These are phyloP conservation scores for Lepiota brunneoincarnata DNA, from an alignment of 768 basidiomycete genomes.

Conservation along the genomic window DNA sequence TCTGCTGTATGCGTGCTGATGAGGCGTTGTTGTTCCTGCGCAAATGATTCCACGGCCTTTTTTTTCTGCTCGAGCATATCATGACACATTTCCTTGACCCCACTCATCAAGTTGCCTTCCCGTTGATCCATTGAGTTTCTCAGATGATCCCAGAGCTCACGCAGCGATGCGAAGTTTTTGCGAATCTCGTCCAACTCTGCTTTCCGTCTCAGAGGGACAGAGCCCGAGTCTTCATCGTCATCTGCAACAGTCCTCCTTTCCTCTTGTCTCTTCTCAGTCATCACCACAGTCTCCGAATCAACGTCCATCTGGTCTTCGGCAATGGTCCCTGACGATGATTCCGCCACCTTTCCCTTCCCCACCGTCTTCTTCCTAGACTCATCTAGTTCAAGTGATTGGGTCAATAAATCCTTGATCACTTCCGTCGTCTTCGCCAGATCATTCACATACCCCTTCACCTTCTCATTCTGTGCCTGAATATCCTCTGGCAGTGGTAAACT, in stretches of 20 bases:
- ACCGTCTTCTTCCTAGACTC: slow-evolving; percentile 1
- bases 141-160: not conserved
- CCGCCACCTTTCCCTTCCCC: slow-evolving; percentile 5
- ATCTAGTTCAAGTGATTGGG: slow-evolving; percentile 11
- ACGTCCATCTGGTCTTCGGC: not conserved
- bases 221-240: not conserved
- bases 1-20: not conserved
- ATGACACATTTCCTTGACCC: slow-evolving; percentile 1
- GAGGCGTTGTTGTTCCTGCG: not conserved
- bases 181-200: not conserved
- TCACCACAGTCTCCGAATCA: not conserved
- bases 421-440: slow-evolving; percentile 13
- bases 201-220: not conserved
- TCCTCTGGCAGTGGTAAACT: slow-evolving; percentile 12
- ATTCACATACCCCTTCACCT: slow-evolving; percentile 10
- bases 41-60: not conserved
- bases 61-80: not conserved
- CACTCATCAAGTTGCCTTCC: not conserved
- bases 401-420: slow-evolving; percentile 13
- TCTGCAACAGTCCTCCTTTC: not conserved
- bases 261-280: not conserved
- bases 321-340: not conserved
- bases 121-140: not conserved
- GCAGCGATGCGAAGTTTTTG: not conserved
- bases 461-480: slow-evolving; percentile 10